Evolutionary conservation across 164 flowering plant genomes (phyloP).

Genomic region (Aristolochia fimbriata): DNA sequence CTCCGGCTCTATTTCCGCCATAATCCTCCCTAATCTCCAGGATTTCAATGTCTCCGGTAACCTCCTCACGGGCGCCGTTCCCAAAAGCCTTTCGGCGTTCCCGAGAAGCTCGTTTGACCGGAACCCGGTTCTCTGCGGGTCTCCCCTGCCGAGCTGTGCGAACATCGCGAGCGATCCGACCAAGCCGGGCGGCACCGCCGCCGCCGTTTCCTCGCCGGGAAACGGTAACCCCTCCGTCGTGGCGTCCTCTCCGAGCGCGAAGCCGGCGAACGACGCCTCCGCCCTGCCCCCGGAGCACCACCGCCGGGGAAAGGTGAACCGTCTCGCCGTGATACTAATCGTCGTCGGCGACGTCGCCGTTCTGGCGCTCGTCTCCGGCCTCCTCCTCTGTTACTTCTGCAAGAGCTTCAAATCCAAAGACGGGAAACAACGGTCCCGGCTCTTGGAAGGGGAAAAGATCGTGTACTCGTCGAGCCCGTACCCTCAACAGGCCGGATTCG

Average conservation of each 20-base stretch:
- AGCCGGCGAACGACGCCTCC: conserved; percentile 18
- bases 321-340: conserved; percentile 43
- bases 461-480: conserved; percentile 59
- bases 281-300: conserved; percentile 3
- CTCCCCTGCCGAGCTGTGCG: conserved; percentile 43
- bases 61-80: conserved; percentile 51
- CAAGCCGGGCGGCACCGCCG: conserved; percentile 32
- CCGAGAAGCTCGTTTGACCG: conserved; percentile 41
- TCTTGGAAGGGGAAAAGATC: conserved; percentile 49
- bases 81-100: conserved; percentile 42
- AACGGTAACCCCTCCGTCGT: conserved; percentile 18
- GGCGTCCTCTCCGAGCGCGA: conserved; percentile 40
- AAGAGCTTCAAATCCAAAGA: conserved; percentile 14
- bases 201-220: conserved; percentile 22
- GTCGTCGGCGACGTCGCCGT: conserved; percentile 58
- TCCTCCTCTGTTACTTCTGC: conserved; percentile 72
- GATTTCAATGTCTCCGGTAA: conserved; percentile 74
- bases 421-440: conserved; percentile 18
- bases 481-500: conserved; percentile 29
- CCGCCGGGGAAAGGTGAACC: conserved; percentile 27
- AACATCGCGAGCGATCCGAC: conserved; percentile 25
- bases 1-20: conserved; percentile 36
- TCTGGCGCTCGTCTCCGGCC: conserved; percentile 32
- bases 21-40: conserved; percentile 36
- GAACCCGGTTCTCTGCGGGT: conserved; percentile 52